Conservation (phyloP, 1,284 basidiomycete genomes). For the Ustilago vetiveriae region DNA sequence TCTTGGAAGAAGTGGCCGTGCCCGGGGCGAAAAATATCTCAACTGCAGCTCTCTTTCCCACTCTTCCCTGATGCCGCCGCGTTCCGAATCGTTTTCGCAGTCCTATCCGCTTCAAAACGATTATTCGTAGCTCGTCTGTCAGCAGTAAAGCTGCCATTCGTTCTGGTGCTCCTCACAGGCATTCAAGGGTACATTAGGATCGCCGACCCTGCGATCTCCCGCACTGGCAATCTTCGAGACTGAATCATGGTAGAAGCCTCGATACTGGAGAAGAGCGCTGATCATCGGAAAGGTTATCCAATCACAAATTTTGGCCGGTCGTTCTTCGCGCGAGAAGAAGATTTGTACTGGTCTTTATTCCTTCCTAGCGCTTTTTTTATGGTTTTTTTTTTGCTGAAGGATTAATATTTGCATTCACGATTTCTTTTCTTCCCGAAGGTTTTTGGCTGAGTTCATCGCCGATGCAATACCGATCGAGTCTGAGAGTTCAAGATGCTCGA, state of each 20-base stretch:
- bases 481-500: background rate
- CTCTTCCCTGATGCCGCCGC: constrained; percentile 11
- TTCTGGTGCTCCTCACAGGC: too few species aligned
- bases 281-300: constrained; percentile 1
- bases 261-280: too few species aligned
- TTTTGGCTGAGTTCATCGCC: constrained; percentile 8
- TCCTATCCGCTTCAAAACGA: background rate
- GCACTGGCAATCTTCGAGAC: too few species aligned
- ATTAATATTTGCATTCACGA: too few species aligned
- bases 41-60: background rate
- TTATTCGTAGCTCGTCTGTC: too few species aligned
- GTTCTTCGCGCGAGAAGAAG: constrained; percentile 8
- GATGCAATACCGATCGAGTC: background rate
- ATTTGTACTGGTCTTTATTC: too few species aligned
- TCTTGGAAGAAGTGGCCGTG: constrained; percentile 28
- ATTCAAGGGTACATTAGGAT: too few species aligned
- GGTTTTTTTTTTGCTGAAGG: constrained; percentile 9
- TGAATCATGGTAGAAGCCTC: too few species aligned
- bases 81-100: constrained; percentile 36
- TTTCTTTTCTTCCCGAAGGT: background rate
- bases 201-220: too few species aligned
- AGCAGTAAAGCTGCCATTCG: too few species aligned
- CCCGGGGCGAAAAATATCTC: constrained; percentile 1
- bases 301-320: constrained; percentile 21
- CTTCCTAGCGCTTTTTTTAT: background rate